Base-by-base conservation (phyloP, 805 yeast species). In the Metschnikowia cubensis region DNA sequence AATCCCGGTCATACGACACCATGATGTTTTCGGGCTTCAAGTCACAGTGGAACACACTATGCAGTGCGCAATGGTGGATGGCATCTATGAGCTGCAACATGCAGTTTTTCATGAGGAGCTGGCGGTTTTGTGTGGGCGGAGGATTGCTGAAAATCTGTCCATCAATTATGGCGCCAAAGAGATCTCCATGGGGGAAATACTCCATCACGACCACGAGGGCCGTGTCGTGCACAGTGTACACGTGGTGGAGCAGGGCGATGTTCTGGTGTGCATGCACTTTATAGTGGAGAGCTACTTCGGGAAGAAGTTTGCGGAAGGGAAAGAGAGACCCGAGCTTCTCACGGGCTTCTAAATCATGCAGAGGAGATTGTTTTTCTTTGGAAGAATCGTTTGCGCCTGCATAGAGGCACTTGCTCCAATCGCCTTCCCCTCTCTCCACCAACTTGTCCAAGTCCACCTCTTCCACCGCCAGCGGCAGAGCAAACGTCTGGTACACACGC, bases 91-190 rank as follows among this genome's bases (percentile, higher is more conserved):
- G 59, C 58, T 73, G 77, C 31, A 70, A 57, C 65, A 71, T 70
- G 54, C 68, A 70, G 51, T 71, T 73, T 50, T 71, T 72, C 76
- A 72, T 72, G 55, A 73, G 60, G 39, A 63, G 45, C 51, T 85
- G 55, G 79, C 85, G 52, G 46, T 52, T 53, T 25, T 83, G 62
- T 79, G 77, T 52, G 72, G 63, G 61, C 6, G 81, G 82, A 52
- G 80, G 79, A 40, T 77, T 69, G 47, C 71, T 68, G 57, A 88
- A 89, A 43, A 81, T 74, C 58, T 82, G 80, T 39, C 79, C 71
- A 50, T 88, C 96, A 38, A 91, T 92, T 48, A 92, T 92, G 48
- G 88, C 84, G 46, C 84, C 79, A 67, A 92, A 94, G 52, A 92
- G 75, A 65, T 92, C 99, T 45, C 95, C 96, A 57, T 85, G 87